Conservation (phyloP, 176 grass and related monocot species). For the Coix lacrymajobi region DNA sequence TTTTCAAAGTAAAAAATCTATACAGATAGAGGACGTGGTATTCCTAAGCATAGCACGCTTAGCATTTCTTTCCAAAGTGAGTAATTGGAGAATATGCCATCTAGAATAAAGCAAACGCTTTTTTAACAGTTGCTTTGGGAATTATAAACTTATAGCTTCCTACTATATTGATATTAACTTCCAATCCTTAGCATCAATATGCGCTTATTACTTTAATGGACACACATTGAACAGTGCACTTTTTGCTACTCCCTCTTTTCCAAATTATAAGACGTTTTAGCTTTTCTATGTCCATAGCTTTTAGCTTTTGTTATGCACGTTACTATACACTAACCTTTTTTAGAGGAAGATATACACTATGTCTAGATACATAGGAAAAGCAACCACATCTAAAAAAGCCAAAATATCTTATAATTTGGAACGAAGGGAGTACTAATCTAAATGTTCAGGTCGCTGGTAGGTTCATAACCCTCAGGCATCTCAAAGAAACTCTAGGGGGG, state of each 20-base stretch:
- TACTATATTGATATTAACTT: neutral
- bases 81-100: neutral
- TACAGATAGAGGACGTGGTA: neutral
- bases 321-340: too few species aligned
- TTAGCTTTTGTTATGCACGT: neutral
- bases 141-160: neutral
- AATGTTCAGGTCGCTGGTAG: neutral
- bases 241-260: neutral
- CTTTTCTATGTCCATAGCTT: neutral
- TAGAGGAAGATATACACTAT: neutral
- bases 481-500: neutral
- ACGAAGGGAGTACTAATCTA: neutral
- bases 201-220: neutral
- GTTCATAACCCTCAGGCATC: neutral
- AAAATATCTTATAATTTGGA: neutral
- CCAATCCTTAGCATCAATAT: neutral
- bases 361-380: neutral
- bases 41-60: neutral
- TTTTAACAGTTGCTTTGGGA: neutral
- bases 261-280: neutral
- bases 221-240: neutral
- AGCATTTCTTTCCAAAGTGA: neutral
- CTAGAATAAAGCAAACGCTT: neutral
- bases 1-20: constrained; percentile 11
- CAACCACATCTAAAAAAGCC: neutral